Percentiles rank a stretch among this genome's conserved stretches.
Conservation (phyloP, 2,329 filamentous ascomycete species). For the Sclerotinia trifoliorum region DNA sequence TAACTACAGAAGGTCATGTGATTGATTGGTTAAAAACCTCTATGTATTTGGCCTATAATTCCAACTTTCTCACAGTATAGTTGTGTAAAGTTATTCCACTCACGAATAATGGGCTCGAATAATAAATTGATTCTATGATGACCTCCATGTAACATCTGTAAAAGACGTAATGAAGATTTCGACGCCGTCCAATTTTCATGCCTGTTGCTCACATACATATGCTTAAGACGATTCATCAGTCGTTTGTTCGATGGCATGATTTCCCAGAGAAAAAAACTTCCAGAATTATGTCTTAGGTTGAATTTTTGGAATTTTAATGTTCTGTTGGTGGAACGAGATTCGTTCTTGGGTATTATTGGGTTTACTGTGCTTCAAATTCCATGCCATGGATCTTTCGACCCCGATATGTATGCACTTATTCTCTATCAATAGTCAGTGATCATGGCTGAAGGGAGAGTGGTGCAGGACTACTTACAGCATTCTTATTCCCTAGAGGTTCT, state of each 20-base stretch:
- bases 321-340: not conserved
- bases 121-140: not conserved
- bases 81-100: not conserved
- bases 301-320: not conserved
- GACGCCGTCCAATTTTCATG: not conserved
- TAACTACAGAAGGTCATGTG: no score
- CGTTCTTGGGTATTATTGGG: not conserved
- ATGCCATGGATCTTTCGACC: constrained; percentile 1
- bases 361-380: not conserved
- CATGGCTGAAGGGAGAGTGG: not conserved
- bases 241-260: not conserved
- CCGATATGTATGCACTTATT: not conserved
- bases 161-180: not conserved
- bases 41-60: no score
- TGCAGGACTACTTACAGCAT: not conserved
- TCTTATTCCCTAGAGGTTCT: not conserved
- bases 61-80: no score
- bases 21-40: no score
- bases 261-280: not conserved
- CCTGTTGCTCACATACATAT: not conserved
- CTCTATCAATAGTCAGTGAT: not conserved
- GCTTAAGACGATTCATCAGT: not conserved
- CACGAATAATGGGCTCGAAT: not conserved
- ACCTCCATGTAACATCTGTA: not conserved
- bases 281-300: not conserved